Base-by-base conservation (phyloP, 1,284 basidiomycete genomes). In the Rhizopogon parksii region DNA sequence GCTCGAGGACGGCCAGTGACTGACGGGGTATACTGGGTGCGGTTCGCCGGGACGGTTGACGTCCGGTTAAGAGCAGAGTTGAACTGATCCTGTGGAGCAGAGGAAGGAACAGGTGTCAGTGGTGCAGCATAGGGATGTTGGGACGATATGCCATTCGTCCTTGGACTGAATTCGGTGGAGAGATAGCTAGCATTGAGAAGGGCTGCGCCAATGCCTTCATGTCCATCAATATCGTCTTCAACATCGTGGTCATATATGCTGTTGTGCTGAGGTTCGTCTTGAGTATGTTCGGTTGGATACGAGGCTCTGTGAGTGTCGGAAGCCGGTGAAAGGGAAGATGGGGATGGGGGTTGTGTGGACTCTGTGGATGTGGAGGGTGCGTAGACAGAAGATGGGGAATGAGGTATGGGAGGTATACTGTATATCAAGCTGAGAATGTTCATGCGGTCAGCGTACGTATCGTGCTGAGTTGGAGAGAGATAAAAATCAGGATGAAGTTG, bases 391-490 rank as follows among this genome's bases (percentile, higher is more conserved):
- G 78, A 68, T 25, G 79, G 75, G 11, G 83, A 77, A 61, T 85
- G 80, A 24, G 81, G 80, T 34, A 80, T 77, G 39, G 85, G 75
- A 19, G 85, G 85, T 65, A 91, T 89, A 65, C 81, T 85, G 71
- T 91, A 91, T 56, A 90, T 89, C 56, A 89, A 76, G 59, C 86
- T 88, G 52, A 91, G 75, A 60, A 91, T 90, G 63, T 88, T 87
- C 88, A 91, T 91, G 53, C 88, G 80, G 68, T 91, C 88, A 51
- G 87, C 87, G 65, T 91, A 91, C 7, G 88, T 91, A 68, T 91
- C 88, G 63, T 91, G 88, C 88, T 91, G 62, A 14, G 46, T 37
- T 40, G 21, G 21, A 24, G 21, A 24, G 21, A 24, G 21, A 24
- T 24, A 24, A 36, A 34, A 45, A 49, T 60, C 47, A 56, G 57